These are phyloP conservation scores for Polytrichum formosum DNA, from an alignment of 225 moss, liverwort and hornwort species.

Conservation along the genomic window DNA sequence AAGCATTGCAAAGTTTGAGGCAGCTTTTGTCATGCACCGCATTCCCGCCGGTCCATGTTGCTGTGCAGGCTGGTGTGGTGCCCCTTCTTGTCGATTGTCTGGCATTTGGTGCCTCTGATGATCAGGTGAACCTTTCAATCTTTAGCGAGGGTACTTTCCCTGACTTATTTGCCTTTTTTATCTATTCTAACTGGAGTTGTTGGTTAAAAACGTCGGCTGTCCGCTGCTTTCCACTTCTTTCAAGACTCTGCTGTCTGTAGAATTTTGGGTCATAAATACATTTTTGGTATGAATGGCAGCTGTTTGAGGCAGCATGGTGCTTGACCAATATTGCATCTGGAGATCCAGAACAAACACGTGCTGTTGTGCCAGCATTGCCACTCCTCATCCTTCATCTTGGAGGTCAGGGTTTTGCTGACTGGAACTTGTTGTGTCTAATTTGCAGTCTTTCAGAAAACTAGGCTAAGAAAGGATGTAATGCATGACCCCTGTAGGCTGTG, in stretches of 20 bases:
- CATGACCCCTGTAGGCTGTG: too few species aligned
- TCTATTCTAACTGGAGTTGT: too few species aligned
- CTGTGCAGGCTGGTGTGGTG: slow-evolving; percentile 89
- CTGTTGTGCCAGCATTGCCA: slow-evolving; percentile 83
- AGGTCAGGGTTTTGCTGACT: slow-evolving; percentile 45
- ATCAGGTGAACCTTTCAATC: slow-evolving; percentile 55
- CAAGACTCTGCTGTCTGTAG: too few species aligned
- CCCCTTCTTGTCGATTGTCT: slow-evolving; percentile 77
- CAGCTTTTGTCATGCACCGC: slow-evolving; percentile 73
- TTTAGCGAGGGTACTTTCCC: not conserved
- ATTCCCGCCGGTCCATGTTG: slow-evolving; percentile 77
- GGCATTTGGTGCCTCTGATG: slow-evolving; percentile 80
- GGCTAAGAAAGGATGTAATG: too few species aligned
- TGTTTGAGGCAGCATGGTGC: slow-evolving; percentile 97
- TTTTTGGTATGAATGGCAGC: slow-evolving; percentile 39
- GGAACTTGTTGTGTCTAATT: too few species aligned
- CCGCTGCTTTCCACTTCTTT: too few species aligned
- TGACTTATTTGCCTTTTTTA: not conserved
- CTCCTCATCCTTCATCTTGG: slow-evolving; percentile 85
- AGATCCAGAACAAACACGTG: slow-evolving; percentile 82
- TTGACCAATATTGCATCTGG: slow-evolving; percentile 97
- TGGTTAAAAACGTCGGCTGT: too few species aligned
- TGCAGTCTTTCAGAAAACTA: too few species aligned
- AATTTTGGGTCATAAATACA: too few species aligned
- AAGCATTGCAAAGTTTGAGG: slow-evolving; percentile 71